Evolutionary conservation across 306 rosid genomes (phyloP).

Genomic region (Lupinus albus): DNA sequence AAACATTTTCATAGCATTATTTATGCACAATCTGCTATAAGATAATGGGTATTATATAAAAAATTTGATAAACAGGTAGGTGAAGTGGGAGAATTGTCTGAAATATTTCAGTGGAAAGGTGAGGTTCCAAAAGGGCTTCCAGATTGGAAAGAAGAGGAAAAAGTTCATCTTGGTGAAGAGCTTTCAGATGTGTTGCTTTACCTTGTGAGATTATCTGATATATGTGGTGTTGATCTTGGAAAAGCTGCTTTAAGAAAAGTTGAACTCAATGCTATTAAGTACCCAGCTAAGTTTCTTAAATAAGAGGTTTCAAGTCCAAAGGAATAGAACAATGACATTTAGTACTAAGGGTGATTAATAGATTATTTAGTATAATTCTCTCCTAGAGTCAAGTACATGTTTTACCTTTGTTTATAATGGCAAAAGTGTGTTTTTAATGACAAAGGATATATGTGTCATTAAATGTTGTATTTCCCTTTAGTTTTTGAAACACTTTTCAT

Average conservation of each 20-base stretch:
- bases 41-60: not conserved
- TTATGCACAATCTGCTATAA: not conserved
- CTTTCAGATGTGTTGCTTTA: constrained; percentile 67
- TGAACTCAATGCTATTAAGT: constrained; percentile 77
- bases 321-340: too few relatives aligned
- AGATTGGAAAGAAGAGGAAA: constrained; percentile 22
- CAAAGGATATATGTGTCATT: too few relatives aligned
- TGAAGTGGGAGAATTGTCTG: constrained; percentile 94
- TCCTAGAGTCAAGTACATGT: too few relatives aligned
- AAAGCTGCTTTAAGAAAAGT: constrained; percentile 85
- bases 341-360: too few relatives aligned
- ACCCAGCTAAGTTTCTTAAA: constrained; percentile 49
- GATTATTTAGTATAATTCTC: too few relatives aligned
- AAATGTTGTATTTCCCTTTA: too few relatives aligned
- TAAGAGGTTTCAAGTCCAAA: not conserved
- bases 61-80: constrained; percentile 55
- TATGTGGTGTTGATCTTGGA: constrained; percentile 90
- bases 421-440: too few relatives aligned
- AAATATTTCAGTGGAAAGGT: constrained; percentile 62
- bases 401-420: too few relatives aligned
- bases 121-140: constrained; percentile 64
- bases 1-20: not conserved
- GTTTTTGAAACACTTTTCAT: too few relatives aligned
- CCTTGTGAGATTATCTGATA: constrained; percentile 86
- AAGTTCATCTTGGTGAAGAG: too few relatives aligned